Conservation (phyloP, 805 yeast species). For the Candida loeiensis region DNA sequence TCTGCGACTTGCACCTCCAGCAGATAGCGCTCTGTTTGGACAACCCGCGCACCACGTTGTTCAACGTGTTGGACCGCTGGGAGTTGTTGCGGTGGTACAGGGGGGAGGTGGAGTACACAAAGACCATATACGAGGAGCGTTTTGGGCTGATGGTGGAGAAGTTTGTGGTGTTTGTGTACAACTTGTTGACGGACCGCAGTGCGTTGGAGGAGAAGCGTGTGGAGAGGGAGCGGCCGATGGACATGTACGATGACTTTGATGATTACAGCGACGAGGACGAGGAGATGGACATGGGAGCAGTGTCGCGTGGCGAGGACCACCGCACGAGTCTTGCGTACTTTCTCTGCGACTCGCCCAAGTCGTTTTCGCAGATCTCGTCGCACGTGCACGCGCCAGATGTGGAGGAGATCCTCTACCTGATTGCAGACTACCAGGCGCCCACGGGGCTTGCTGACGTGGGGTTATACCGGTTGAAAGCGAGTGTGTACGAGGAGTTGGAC, state of each 20-base stretch:
- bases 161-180: slow-evolving; percentile 42
- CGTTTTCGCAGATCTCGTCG: slow-evolving; percentile 48
- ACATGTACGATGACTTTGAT: neutral
- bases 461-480: slow-evolving; percentile 61
- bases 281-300: slow-evolving; percentile 20
- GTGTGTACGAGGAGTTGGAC: slow-evolving; percentile 54
- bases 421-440: slow-evolving; percentile 65
- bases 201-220: slow-evolving; percentile 16
- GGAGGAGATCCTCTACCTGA: slow-evolving; percentile 50
- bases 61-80: slow-evolving; percentile 51
- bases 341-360: slow-evolving; percentile 49
- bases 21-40: slow-evolving; percentile 42
- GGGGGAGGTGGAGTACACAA: slow-evolving; percentile 28
- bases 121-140: slow-evolving; percentile 48
- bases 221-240: neutral
- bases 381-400: slow-evolving; percentile 25
- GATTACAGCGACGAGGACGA: neutral
- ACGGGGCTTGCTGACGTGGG: slow-evolving; percentile 57
- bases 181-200: slow-evolving; percentile 38
- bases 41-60: slow-evolving; percentile 33
- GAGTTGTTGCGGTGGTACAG: slow-evolving; percentile 50
- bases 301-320: neutral
- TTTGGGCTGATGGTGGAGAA: slow-evolving; percentile 42
- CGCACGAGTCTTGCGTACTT: slow-evolving; percentile 30
- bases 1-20: slow-evolving; percentile 44